Base-by-base conservation (phyloP, 352 stramenopile genomes). In the Phytopythium ostracodes region DNA sequence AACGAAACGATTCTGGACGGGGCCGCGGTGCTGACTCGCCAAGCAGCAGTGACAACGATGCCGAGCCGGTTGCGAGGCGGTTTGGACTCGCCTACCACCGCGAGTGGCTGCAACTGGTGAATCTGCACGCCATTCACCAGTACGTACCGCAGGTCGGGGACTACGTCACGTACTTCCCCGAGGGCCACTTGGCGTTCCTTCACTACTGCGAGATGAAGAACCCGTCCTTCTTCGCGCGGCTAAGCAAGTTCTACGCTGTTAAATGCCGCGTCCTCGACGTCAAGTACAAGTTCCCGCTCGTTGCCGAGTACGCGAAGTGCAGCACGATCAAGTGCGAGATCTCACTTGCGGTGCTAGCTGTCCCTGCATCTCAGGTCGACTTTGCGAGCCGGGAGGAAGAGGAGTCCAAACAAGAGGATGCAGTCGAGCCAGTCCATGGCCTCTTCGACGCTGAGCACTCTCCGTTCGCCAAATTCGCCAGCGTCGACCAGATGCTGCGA, bases 71-170 rank as follows among this genome's bases (percentile, higher is more conserved):
- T 36, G 73, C 79, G 7, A 84, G 81, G 54, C 81, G 85, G 14
- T 88, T 94, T 44, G 81, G 82, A 24, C 77, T 87, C 17, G 71
- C 57, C 27, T 94, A 88, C 43, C 77, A 91, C 62, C 81, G 85
- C 22, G 81, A 91, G n/a, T 94, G 85, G 85, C 65, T 94, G 31
- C 85, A 94, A 62, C 60, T 86, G 7, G 56, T 76, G 0, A 87
- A 46, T 43, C 59, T 92, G 8, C 60, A 62, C 2, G 66, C 74
- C 7, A 81, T 74, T 35, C 75, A 92, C 60, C 75, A 88, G 62
- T 93, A 93, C 56, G 72, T 94, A 6, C 87, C 87, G 2, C 87
- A 96, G 71, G 72, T 86, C 49, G 87, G 87, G 14, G 87, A 96
- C 53, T 81, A 91, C 50, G 73, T 96, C 15, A 75, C 92, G 31